These are phyloP conservation scores for Pelargonium fulgidum DNA, from an alignment of 441 rosid species.

Conservation along the genomic window DNA sequence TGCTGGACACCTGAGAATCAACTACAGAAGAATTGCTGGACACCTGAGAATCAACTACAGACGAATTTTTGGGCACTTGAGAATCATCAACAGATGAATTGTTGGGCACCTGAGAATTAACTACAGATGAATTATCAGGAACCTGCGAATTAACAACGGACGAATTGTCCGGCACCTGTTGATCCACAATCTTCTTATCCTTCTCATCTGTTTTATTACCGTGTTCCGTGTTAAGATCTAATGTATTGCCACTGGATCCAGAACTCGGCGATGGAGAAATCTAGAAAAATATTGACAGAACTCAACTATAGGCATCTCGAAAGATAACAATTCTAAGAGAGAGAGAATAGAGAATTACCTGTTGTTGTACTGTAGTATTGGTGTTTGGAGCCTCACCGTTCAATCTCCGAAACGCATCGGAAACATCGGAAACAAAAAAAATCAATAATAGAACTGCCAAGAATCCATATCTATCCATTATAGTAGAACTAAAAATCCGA, in stretches of 20 bases:
- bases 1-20: conserved; percentile 13
- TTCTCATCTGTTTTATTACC: conserved; percentile 18
- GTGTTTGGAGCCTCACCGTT: conserved; percentile 26
- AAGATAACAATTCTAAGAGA: neutral
- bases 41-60: conserved; percentile 15
- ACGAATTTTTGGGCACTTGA: neutral
- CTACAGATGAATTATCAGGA: conserved; percentile 20
- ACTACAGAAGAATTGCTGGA: neutral
- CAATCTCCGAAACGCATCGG: conserved; percentile 36
- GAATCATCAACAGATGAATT: conserved; percentile 24
- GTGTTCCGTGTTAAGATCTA: conserved; percentile 16
- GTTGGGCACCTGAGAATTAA: conserved; percentile 7
- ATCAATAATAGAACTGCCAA: conserved; percentile 32
- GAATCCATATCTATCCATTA: conserved; percentile 44
- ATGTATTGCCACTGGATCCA: conserved; percentile 17
- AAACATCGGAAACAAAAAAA: conserved; percentile 33
- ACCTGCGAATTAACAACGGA: conserved; percentile 14
- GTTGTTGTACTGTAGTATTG: conserved; percentile 23
- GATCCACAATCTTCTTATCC: conserved; percentile 14
- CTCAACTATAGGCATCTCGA: neutral
- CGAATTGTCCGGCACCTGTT: conserved; percentile 17
- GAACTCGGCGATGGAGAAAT: conserved; percentile 36
- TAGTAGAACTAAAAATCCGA: conserved; percentile 1
- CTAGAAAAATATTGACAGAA: conserved; percentile 29
- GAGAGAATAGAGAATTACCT: conserved; percentile 25